A percentile compares a stretch with the other conserved stretches of the same genome.
Evolutionary conservation across 2,329 filamentous ascomycete genomes (phyloP).

Genomic region (Blastomyces emzantsi): DNA sequence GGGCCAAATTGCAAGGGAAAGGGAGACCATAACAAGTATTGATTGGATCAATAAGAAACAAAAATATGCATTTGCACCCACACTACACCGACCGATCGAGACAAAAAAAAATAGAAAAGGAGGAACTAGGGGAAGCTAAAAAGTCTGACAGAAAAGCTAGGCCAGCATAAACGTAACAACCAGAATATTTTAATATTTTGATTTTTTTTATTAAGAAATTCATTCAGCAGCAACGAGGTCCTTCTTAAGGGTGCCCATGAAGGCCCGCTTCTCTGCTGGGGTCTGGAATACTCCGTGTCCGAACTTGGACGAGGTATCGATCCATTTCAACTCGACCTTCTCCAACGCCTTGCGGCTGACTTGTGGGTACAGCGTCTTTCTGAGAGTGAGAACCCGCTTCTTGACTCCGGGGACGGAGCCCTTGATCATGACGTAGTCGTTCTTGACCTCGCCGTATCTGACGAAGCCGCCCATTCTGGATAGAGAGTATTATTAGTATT

Average conservation of each 20-base stretch:
- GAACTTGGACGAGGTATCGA: conserved; percentile 99
- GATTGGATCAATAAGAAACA: conserved; percentile 2
- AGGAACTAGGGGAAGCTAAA: not conserved
- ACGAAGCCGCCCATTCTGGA: conserved; percentile 94
- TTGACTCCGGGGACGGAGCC: conserved; percentile 95
- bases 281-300: conserved; percentile 99
- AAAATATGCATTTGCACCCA: conserved; percentile 10
- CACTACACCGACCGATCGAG: conserved; percentile 9
- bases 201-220: conserved; percentile 10
- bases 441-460: conserved; percentile 98
- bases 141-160: not conserved
- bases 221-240: conserved; percentile 51
- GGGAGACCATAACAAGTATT: not conserved
- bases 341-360: conserved; percentile 91
- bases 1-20: not conserved
- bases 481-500: conserved; percentile 32
- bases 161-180: not conserved
- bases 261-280: conserved; percentile 92
- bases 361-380: conserved; percentile 98
- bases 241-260: conserved; percentile 99
- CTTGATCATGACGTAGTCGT: conserved; percentile 98
- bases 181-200: not conserved
- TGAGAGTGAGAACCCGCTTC: conserved; percentile 98
- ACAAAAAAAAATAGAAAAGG: not conserved
- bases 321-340: conserved; percentile 99